Base-by-base conservation (phyloP, 2,329 filamentous ascomycete genomes). In the Botrytis byssoidea region DNA sequence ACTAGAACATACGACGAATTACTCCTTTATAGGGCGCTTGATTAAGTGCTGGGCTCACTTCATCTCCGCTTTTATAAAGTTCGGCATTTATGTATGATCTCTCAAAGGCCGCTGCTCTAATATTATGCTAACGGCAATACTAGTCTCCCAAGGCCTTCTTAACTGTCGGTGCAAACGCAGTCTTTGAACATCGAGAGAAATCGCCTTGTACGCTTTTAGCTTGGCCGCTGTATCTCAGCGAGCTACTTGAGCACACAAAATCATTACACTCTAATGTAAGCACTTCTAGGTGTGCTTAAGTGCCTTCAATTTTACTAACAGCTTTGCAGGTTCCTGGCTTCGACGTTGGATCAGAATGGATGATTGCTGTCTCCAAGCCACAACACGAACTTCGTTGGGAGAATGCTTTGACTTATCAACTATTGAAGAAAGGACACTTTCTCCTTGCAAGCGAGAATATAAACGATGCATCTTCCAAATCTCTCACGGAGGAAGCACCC, bases 281-380 rank as follows among this genome's bases (percentile, higher is more conserved):
- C 51, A 16, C n/a, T 42, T 20, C 48, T 1, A 14, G 6, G 37
- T 69, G 18, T 6, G 25, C 9, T 25, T 69, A 1, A 18, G 25
- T 5, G 4, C 9, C 40, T 42, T 69, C 10, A 67, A 42, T 57
- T 29, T 42, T n/a, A 59, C 48, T 69, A 44, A 69, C 44, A 63
- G 22, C 74, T 37, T 73, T 61, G 74, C 29, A 82, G 74, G 82
- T 82, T 75, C 71, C 78, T 68, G 48, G 61, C 40, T 76, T 77
- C n/a, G 84, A 83, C 14, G 78, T 86, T 16, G 80, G 86, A 7
- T 85, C 87, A 59, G 80, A 89, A n/a, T 90, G 89, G 85, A 77
- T 87, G 60, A 77, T 86, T 32, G 83, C 85, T 12, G 81, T 90
- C 64, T 83, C 85, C 60, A 88, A 88, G 76, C 88, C 89, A 7